Conservation (phyloP, 164 flowering plant species). For the Cinnamomum chago region DNA sequence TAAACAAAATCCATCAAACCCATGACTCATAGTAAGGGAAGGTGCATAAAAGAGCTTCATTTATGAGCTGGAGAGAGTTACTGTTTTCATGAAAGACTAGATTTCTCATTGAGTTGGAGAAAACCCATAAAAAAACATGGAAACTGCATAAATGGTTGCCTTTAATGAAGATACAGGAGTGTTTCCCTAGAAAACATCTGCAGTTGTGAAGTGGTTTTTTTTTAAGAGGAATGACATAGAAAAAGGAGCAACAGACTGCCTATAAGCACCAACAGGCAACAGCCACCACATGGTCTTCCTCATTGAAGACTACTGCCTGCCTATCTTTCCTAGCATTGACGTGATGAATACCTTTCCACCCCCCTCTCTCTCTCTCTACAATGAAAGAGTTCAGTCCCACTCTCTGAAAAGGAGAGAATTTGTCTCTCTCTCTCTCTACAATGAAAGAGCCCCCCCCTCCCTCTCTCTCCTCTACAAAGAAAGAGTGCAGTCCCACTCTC, state of each 20-base stretch:
- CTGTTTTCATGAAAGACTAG: not conserved
- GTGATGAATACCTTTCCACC: not conserved
- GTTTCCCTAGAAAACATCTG: slow-evolving; percentile 2
- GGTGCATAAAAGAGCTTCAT: not conserved
- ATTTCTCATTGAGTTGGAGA: not conserved
- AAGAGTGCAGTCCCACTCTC: too few species aligned
- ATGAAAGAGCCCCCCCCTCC: too few species aligned
- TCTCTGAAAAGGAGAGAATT: too few species aligned
- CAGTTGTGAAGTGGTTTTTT: slow-evolving; percentile 4
- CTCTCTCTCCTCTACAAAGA: too few species aligned
- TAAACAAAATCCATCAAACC: not conserved
- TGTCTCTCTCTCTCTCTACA: too few species aligned
- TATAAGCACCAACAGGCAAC: not conserved
- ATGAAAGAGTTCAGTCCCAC: too few species aligned
- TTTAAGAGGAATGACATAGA: not conserved
- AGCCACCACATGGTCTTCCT: slow-evolving; percentile 2
- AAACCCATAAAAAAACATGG: not conserved
- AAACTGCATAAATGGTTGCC: not conserved
- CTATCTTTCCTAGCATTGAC: not conserved
- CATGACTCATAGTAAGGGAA: slow-evolving; percentile 1
- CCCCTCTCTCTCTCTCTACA: too few species aligned
- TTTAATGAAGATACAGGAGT: not conserved
- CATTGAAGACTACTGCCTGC: not conserved
- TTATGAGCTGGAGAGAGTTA: not conserved
- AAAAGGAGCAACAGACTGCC: not conserved